Conservation (phyloP, 805 yeast species). For the Candida mattraensis region DNA sequence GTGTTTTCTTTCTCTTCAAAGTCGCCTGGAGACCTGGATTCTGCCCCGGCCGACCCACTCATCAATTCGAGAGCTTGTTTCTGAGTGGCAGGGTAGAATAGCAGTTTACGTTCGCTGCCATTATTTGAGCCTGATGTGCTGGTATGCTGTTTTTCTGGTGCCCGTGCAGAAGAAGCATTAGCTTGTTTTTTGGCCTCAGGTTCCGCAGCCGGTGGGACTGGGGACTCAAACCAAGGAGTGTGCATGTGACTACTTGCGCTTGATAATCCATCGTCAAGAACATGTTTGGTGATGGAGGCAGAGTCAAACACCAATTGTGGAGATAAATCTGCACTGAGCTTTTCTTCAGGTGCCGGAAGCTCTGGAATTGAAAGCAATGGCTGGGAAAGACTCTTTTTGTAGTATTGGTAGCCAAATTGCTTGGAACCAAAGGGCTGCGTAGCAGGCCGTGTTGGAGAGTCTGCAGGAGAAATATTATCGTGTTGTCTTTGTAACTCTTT, state of each 20-base stretch:
- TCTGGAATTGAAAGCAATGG: constrained; percentile 11
- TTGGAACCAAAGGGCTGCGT: constrained; percentile 5
- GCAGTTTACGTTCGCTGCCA: constrained; percentile 3
- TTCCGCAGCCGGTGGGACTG: no score
- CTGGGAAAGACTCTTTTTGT: constrained; percentile 5
- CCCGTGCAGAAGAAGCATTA: no score
- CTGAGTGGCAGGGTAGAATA: constrained; percentile 2
- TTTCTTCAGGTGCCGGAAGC: constrained; percentile 1
- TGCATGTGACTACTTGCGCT: no score
- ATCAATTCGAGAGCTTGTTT: constrained; percentile 3
- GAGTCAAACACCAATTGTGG: constrained; percentile 7
- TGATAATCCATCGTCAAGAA: no score
- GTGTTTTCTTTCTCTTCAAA: constrained; percentile 9
- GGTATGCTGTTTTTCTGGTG: no score
- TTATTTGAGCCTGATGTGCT: no score
- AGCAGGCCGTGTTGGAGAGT: constrained; percentile 3
- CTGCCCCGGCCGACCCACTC: no score
- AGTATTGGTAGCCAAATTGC: neutral
- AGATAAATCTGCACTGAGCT: constrained; percentile 1
- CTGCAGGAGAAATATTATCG: no score
- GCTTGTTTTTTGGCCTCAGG: no score
- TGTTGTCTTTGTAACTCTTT: constrained; percentile 2
- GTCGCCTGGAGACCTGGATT: neutral
- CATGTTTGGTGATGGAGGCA: neutral
- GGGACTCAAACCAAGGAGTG: no score